Percentiles rank a stretch among this genome's conserved stretches.
These are phyloP conservation scores for Ophiocordyceps robertsii DNA, from an alignment of 2,329 filamentous ascomycete genomes.

Conservation along the genomic window DNA sequence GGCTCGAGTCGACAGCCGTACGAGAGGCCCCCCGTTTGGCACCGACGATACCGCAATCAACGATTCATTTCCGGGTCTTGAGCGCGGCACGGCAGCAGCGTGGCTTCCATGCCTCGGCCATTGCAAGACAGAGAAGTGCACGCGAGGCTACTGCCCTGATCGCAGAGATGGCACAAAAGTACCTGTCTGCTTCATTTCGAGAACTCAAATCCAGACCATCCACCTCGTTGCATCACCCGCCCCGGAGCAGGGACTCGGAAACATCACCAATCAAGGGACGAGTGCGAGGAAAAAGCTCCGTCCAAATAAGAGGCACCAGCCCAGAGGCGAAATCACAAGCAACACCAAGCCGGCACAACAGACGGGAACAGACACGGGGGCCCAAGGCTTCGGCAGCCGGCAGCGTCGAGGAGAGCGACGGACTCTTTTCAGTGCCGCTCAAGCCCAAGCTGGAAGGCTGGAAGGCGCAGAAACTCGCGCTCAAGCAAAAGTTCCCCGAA, in stretches of 20 bases:
- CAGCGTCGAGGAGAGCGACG: background rate
- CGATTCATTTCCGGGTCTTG: background rate
- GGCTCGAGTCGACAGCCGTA: conserved; percentile 9
- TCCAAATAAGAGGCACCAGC: background rate
- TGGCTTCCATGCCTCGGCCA: conserved; percentile 9
- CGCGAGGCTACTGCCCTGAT: background rate
- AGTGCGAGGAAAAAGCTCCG: too few species aligned
- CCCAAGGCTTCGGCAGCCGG: background rate
- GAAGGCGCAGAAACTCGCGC: conserved; percentile 61
- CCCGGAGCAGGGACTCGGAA: too few species aligned
- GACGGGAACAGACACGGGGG: background rate
- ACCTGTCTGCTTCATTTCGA: background rate
- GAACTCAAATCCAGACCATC: background rate
- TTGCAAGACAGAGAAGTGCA: conserved; percentile 7
- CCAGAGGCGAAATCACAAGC: background rate
- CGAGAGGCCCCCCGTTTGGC: background rate
- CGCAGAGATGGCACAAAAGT: background rate
- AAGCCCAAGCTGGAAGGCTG: conserved; percentile 37
- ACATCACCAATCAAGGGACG: too few species aligned
- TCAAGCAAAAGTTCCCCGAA: conserved; percentile 66
- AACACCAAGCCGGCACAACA: too few species aligned
- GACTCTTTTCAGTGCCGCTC: background rate
- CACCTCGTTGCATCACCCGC: too few species aligned
- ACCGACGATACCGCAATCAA: background rate
- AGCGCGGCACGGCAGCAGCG: background rate